Base-by-base conservation (phyloP, 768 basidiomycete genomes). In the Leccinum sublutescens region DNA sequence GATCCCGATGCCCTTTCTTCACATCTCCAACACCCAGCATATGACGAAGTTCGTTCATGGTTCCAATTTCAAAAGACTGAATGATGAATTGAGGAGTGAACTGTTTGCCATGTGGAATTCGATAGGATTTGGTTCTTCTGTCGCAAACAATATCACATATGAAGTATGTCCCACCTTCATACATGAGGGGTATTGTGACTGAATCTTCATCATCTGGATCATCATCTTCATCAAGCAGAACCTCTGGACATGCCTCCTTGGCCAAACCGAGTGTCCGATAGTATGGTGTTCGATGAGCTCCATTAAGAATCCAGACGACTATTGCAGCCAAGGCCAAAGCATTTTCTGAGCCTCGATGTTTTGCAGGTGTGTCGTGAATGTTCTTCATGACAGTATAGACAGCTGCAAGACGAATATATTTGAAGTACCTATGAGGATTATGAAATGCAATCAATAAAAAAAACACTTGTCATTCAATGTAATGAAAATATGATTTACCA, bases 91-190 rank as follows among this genome's bases (percentile, higher is more conserved):
- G 23, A 11, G 36, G 9, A 11, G 2, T 10, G 8, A 43, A 43
- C n/a, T 14, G 43, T 34, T 52, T 5, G 27, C 7, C 0, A 21
- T n/a, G 52, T 1, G 59, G 59, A 3, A 60, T 47, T 0, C 55
- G 15, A 23, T n/a, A 43, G 17, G 15, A 5, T 11, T 33, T 2
- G 1, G 2, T 1, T 27, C 8, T 1, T 33, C 5, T 0, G 1
- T 8, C 40, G 1, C 8, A 6, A 11, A 50, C 36, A 4, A 61
- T 10, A 2, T 61, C 48, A 12, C 60, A 61, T 1, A 62, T 0
- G 6, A 62, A 62, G 27, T 62, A 62, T 0, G 34, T 5, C 0
- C 62, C 62, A 14, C 54, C 62, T 2, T 60, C 49, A 54, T 54
- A 56, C 58, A 62, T 62, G 3, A 62, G 55, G 0, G 62, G 58